Evolutionary conservation across 208 protist genomes (phyloP), one percentile per base, ranked within the genome.

Genomic region (Crithidia acanthocephali): DNA sequence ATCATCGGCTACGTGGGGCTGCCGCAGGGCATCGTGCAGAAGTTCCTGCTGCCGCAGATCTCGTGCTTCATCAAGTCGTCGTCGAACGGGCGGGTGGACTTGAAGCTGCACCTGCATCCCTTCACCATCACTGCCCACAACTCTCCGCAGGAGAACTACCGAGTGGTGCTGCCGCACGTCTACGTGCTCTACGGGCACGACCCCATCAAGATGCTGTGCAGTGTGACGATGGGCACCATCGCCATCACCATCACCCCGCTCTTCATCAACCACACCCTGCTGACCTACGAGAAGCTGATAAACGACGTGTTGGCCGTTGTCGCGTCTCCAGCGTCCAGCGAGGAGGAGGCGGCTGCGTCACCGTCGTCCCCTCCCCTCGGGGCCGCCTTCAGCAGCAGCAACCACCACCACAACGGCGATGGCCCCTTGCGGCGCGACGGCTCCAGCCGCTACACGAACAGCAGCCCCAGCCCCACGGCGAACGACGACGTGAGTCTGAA

Each of bases 31-130:
- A 84, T 91, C 30, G 66, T 52, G 48, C 77, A 88, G 42, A 63
- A 73, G 30, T 81, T 93, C 27, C 32, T 84, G 6, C 67, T 97
- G 27, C 92, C 92, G 28, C 60, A 88, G 63, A 62, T 90, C 10
- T 90, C 81, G 10, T 64, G 75, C 25, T 85, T 95, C 64, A 66
- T 87, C 11, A 87, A 86, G 74, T 45, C 63, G 22, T 95, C 89
- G 28, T 92, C 88, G 28, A 79, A 91, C 59, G 79, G 80, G n/a
- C 78, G 80, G 2, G 51, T 85, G 16, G 72, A 70, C 30, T 33
- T 91, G 25, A 93, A 94, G 79, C 32, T 85, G 18, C 92, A 95
- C 70, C 30, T 91, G 4, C 85, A 94, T 66, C 88, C 92, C 18
- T 94, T 91, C 58, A 83, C 70, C 27, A 81, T 97, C 53, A 80